Conservation (phyloP, 2,329 filamentous ascomycete genomes). For the Fusarium dlaminii region DNA sequence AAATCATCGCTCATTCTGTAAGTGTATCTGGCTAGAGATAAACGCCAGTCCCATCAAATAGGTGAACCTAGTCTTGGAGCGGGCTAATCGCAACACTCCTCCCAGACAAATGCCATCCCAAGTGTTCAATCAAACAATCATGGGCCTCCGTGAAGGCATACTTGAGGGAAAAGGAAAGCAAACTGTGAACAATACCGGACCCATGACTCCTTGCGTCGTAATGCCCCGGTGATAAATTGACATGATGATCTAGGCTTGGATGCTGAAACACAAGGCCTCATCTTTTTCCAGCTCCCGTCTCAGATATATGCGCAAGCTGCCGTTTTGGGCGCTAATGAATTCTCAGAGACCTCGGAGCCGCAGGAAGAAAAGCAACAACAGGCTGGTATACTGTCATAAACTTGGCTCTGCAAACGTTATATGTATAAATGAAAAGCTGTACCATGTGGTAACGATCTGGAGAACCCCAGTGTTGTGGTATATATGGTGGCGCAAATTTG, state of each 20-base stretch:
- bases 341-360: not conserved
- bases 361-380: conserved; percentile 1
- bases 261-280: not conserved
- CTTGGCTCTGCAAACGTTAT: conserved; percentile 9
- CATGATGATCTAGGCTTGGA: not conserved
- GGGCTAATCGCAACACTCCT: conserved; percentile 5
- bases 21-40: conserved; percentile 2
- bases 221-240: not conserved
- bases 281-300: not conserved
- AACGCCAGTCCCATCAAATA: conserved; percentile 23
- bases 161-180: not conserved
- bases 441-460: not conserved
- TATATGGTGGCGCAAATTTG: not conserved
- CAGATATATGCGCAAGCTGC: not conserved
- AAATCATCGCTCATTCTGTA: not conserved
- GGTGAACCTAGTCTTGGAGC: not conserved
- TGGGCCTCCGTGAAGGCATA: not conserved
- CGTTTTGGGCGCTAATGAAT: not conserved
- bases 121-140: not conserved
- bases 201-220: not conserved
- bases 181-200: not conserved
- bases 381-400: conserved; percentile 23
- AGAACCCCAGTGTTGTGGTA: not conserved
- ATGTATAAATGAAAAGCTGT: not conserved
- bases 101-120: conserved; percentile 1